Percentiles rank a stretch among this genome's conserved stretches.
These are phyloP conservation scores for Monilinia laxa DNA, from an alignment of 2,329 filamentous ascomycete genomes.

Conservation along the genomic window DNA sequence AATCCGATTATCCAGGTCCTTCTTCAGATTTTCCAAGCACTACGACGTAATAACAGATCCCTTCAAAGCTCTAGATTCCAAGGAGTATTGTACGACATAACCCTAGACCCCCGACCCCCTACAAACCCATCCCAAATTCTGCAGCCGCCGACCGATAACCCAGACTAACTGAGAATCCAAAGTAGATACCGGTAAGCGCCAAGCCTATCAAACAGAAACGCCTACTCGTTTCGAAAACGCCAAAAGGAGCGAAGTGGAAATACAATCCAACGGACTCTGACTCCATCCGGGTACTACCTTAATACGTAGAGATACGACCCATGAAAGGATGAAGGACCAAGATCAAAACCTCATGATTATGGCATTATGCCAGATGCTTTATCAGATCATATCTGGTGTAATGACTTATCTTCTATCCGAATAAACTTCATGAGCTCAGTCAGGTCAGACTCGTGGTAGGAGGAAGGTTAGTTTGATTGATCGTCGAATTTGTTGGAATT, in stretches of 20 bases:
- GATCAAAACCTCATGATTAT: conserved; percentile 5
- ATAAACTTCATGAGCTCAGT: too few species aligned
- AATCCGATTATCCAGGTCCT: not conserved
- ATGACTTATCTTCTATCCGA: too few species aligned
- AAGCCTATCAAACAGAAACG: conserved; percentile 20
- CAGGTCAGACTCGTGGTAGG: too few species aligned
- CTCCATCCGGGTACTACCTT: not conserved
- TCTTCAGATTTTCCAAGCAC: not conserved
- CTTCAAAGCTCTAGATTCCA: too few species aligned
- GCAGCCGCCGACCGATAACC: conserved; percentile 4
- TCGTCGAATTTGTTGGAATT: conserved; percentile 9
- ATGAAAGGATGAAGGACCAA: conserved; percentile 6
- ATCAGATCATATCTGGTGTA: conserved; percentile 2
- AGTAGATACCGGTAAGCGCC: conserved; percentile 4
- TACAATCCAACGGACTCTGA: not conserved
- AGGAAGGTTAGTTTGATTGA: conserved; percentile 7
- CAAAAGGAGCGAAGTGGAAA: conserved; percentile 15
- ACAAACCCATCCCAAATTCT: not conserved
- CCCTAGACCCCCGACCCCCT: too few species aligned
- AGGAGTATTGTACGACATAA: too few species aligned
- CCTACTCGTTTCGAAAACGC: conserved; percentile 16
- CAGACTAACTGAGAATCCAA: conserved; percentile 3
- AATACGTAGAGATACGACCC: not conserved
- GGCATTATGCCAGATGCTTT: not conserved
- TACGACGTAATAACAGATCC: not conserved